Evolutionary conservation across 345 rosid genomes (phyloP).

Genomic region (Camelina neglecta): DNA sequence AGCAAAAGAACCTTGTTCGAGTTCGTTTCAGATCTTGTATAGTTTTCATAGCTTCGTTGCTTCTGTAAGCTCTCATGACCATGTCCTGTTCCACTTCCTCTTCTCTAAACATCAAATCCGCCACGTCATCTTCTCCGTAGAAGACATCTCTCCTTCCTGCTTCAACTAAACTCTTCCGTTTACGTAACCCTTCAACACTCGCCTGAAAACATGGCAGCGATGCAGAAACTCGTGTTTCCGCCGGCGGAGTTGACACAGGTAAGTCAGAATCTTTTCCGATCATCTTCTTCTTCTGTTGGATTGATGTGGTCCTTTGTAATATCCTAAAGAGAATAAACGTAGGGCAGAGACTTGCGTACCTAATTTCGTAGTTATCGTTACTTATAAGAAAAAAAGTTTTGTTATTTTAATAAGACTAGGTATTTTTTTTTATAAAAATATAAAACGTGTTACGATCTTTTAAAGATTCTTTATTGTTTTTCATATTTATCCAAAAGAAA

Average conservation of each 20-base stretch:
- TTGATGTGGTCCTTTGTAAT: constrained; percentile 1
- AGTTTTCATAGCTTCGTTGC: constrained; percentile 38
- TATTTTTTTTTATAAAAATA: not conserved
- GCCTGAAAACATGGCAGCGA: constrained; percentile 21
- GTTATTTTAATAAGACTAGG: not conserved
- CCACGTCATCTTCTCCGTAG: constrained; percentile 38
- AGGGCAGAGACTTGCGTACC: constrained; percentile 24
- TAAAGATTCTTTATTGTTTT: not conserved
- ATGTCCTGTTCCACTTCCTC: constrained; percentile 38
- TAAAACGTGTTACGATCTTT: constrained; percentile 15
- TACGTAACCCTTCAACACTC: constrained; percentile 4
- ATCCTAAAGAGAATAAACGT: not conserved
- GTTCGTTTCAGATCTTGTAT: constrained; percentile 14
- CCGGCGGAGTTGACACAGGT: not conserved
- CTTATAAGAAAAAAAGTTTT: constrained; percentile 24
- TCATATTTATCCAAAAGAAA: constrained; percentile 13
- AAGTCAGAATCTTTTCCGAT: constrained; percentile 3
- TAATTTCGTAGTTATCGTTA: constrained; percentile 30
- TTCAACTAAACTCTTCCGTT: constrained; percentile 17
- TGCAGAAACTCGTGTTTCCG: constrained; percentile 13
- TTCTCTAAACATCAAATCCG: constrained; percentile 35
- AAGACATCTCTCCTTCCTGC: constrained; percentile 10
- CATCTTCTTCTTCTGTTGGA: not conserved
- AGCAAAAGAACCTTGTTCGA: constrained; percentile 20
- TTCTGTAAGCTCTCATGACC: constrained; percentile 43